Base-by-base conservation (phyloP, 345 rosid genomes). In the Hibiscus syriacus region DNA sequence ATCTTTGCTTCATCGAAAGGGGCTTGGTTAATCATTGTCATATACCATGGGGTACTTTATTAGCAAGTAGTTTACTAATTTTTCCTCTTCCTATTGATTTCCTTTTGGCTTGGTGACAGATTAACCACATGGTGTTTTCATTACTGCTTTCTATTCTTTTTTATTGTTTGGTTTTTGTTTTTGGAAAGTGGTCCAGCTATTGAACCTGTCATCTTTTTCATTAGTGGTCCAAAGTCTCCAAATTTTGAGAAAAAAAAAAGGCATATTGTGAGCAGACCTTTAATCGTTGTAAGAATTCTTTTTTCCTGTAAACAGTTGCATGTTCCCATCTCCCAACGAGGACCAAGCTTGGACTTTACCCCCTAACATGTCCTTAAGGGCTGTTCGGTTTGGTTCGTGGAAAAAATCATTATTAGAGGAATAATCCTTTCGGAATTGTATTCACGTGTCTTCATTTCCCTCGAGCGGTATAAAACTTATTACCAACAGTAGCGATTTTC, bases 201-300 rank as follows among this genome's bases (percentile, higher is more conserved):
- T 74, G 22, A 45, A 64, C 66, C 26, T 77, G 75, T 70, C 64
- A 41, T 57, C 56, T 54, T 73, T 71, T 74, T 78, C 41, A 69
- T 70, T 74, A 49, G 85, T 81, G 88, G 85, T 84, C 85, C 85
- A 68, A 53, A 29, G n/a, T n/a, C 66, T 84, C 85, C 85, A 70
- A 53, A 25, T 68, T 49, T n/a, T 64, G 70, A 54, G 13, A 73
- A 69, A 72, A n/a, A n/a, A n/a, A 69, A 75, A 43, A 43, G 49
- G 71, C 69, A 46, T 80, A 50, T 46, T 52, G 62, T 54, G 71
- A 55, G 62, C 59, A 69, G 66, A 48, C 58, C 64, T 72, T 76
- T 72, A 74, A 76, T 76, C 67, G 67, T 50, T 38, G 26, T 13
- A 62, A 75, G 79, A 76, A 58, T 76, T 48, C 74, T n/a, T n/a